Evolutionary conservation across 2,329 filamentous ascomycete species (phyloP).

Genomic region (Mycosphaerelloides madeirae): DNA sequence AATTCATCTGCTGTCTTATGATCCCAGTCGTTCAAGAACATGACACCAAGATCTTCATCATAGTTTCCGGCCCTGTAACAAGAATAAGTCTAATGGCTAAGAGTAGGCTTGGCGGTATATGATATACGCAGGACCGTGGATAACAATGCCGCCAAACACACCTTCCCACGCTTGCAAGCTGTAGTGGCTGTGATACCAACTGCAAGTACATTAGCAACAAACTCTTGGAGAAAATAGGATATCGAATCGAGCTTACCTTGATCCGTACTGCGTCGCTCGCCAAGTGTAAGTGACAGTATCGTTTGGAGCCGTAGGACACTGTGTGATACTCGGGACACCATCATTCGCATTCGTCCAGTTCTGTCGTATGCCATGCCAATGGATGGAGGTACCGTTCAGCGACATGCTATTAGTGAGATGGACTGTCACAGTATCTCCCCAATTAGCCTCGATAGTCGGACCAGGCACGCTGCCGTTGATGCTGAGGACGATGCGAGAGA

Average conservation of each 20-base stretch:
- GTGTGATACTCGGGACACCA: constrained; percentile 48
- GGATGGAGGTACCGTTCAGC: constrained; percentile 47
- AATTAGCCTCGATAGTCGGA: constrained; percentile 42
- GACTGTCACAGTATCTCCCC: constrained; percentile 32
- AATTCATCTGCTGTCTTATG: constrained; percentile 27
- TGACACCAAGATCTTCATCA: constrained; percentile 36
- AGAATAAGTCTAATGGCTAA: no score
- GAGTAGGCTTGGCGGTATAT: no score
- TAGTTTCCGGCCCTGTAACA: constrained; percentile 36
- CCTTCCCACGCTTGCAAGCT: constrained; percentile 40
- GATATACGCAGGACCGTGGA: constrained; percentile 36
- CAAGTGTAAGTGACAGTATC: constrained; percentile 39
- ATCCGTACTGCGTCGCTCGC: constrained; percentile 33
- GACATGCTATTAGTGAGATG: constrained; percentile 35
- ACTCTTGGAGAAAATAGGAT: not conserved
- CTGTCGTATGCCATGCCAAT: constrained; percentile 47
- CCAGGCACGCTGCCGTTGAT: constrained; percentile 47
- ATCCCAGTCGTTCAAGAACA: constrained; percentile 40
- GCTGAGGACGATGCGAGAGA: constrained; percentile 36
- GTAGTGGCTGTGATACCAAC: constrained; percentile 43
- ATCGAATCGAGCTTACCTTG: constrained; percentile 3
- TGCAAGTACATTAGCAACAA: constrained; percentile 13
- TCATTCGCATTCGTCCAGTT: constrained; percentile 51
- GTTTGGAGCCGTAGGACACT: constrained; percentile 64
- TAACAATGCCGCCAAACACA: constrained; percentile 35